These are phyloP conservation scores for Clitopilus passeckerianus DNA, from an alignment of 768 basidiomycete genomes.

Conservation along the genomic window DNA sequence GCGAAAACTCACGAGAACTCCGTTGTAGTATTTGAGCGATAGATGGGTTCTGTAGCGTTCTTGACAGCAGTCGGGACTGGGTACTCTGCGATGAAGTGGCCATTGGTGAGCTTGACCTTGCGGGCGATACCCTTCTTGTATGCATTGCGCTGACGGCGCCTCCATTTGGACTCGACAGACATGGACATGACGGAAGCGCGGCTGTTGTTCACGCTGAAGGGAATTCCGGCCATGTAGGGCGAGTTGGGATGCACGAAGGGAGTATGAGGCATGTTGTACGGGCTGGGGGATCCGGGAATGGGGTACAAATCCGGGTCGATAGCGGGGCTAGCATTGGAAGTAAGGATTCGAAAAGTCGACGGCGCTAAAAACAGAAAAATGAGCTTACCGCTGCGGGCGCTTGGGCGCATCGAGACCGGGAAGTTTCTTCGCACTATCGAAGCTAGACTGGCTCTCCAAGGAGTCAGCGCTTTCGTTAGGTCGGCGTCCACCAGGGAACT, in stretches of 20 bases:
- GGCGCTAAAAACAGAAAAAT: neutral
- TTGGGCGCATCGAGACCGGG: slow-evolving; percentile 10
- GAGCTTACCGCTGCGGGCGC: slow-evolving; percentile 10
- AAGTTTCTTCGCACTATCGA: slow-evolving; percentile 1
- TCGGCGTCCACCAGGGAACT: slow-evolving; percentile 16
- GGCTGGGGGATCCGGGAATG: slow-evolving; percentile 14
- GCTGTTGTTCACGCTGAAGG: slow-evolving; percentile 21
- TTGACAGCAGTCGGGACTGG: slow-evolving; percentile 79
- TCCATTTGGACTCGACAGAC: slow-evolving; percentile 55
- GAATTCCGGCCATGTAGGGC: slow-evolving; percentile 12
- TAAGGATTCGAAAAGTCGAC: neutral
- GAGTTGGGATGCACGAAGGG: slow-evolving; percentile 12
- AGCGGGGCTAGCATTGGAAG: slow-evolving; percentile 6
- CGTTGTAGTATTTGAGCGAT: slow-evolving; percentile 61
- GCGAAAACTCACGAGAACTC: slow-evolving; percentile 78
- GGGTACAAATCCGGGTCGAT: slow-evolving; percentile 16
- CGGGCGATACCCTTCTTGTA: slow-evolving; percentile 86
- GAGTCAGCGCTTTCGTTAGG: slow-evolving; percentile 15
- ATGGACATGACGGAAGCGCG: slow-evolving; percentile 50
- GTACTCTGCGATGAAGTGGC: slow-evolving; percentile 90
- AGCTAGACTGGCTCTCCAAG: slow-evolving; percentile 8
- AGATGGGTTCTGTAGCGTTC: slow-evolving; percentile 78
- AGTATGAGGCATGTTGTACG: slow-evolving; percentile 16
- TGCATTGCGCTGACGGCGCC: slow-evolving; percentile 82
- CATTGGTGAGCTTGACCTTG: slow-evolving; percentile 88